phyloP scores from a whole-genome alignment of 1,139 yeast species.

The Geotrichum phurueaensis region DNA sequence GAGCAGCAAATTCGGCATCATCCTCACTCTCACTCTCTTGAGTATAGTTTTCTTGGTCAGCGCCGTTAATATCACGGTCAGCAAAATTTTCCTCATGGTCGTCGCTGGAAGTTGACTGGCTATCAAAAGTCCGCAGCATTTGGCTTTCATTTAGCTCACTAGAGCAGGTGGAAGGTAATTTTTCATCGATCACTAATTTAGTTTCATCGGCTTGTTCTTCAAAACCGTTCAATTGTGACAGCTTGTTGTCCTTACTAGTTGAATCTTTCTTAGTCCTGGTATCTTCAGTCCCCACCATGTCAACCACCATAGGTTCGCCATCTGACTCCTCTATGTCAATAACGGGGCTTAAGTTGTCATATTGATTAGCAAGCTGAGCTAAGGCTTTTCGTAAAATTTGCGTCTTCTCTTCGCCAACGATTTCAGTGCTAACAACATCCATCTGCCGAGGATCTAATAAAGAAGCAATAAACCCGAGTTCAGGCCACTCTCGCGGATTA shows the following conservation, averaged over 20 bases:
- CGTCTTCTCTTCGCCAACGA: neutral
- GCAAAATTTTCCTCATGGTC: neutral
- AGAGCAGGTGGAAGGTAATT: neutral
- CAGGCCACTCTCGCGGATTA: constrained; percentile 2
- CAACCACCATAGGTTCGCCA: neutral
- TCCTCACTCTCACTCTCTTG: neutral
- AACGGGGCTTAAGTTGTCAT: neutral
- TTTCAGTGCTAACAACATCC: neutral
- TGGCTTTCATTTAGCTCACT: neutral
- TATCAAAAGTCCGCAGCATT: neutral
- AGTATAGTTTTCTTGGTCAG: neutral
- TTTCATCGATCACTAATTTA: neutral
- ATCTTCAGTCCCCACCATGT: neutral
- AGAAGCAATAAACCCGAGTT: constrained; percentile 4
- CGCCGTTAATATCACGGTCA: neutral
- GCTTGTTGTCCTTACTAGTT: neutral
- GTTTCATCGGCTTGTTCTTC: neutral
- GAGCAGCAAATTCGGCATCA: neutral
- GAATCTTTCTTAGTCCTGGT: neutral
- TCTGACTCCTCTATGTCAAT: neutral
- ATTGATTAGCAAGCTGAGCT: neutral
- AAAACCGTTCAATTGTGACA: neutral
- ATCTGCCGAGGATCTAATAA: constrained; percentile 9
- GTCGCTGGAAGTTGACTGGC: neutral
- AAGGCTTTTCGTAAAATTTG: neutral